Base-by-base conservation (phyloP, 2,329 filamentous ascomycete genomes). In the Didymella glomerata region DNA sequence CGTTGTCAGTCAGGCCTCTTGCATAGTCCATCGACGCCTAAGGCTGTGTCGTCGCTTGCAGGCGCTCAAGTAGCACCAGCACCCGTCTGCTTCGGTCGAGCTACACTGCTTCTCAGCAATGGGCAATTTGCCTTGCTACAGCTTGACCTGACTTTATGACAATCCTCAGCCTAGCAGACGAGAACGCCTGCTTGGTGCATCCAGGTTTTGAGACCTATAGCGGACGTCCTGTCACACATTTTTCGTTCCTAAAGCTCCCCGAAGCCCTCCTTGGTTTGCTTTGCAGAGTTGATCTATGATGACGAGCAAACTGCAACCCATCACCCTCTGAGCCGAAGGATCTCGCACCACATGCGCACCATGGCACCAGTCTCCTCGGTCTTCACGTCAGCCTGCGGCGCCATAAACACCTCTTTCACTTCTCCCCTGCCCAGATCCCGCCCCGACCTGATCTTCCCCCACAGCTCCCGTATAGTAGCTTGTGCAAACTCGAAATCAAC, bases 281-380 rank as follows among this genome's bases (percentile, higher is more conserved):
- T 16, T 16, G 36, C 11, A 14, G 10, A 41, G 2, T 41, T 4
- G 11, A 41, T 41, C 9, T 20, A 11, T 2, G 13, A 10, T 3
- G 13, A 13, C 40, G 11, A 25, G 3, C 11, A 18, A 10, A 13
- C 14, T 20, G 9, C 18, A 1, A 8, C 10, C 6, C 24, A 5
- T 71, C 65, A 74, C 9, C 65, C 67, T 41, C 72, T 62, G 38
- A 72, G 53, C 34, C 63, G 68, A 47, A 76, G 53, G n/a, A 67
- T 60, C 32, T 74, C 73, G 36, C 72, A 75, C 74, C 74, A 76
- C 67, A 75, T 71, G 32, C 69, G 63, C 47, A 74, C 69, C 4
- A 51, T 48, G 14, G 67, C 64, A 16, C 76, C 68, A 7, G 57
- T 62, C 44, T 65, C 61, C 14, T 59, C 51, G 48, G 56, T 2